Evolutionary conservation across 2,329 filamentous ascomycete species (phyloP), one percentile per base, ranked within the genome.

Genomic region (Venturiaceae sp.): DNA sequence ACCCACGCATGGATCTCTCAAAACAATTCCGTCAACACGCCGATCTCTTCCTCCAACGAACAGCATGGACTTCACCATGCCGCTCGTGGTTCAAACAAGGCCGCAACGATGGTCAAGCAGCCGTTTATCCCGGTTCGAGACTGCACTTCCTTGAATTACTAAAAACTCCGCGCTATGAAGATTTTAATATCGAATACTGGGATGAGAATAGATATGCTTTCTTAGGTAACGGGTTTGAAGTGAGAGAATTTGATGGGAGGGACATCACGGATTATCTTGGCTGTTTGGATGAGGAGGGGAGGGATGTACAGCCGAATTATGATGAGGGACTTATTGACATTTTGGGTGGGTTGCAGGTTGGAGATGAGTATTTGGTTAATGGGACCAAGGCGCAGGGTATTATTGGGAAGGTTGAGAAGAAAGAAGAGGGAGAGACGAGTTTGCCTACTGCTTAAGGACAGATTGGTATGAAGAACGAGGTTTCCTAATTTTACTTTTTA

Each of bases 241-340:
- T 66, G n/a, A 65, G 75, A 55, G 75, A 77, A 65, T 69, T 70
- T 64, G 74, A 77, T 66, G 75, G 74, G n/a, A 68, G 74, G 57
- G 75, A 77, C 65, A 70, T 77, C 23, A 77, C 74, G 39, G 68
- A 74, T 63, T 78, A 78, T 66, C 60, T 77, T 44, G 75, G 74
- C 0, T 63, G 61, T 52, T 58, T 74, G 60, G 68, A 75, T 62
- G 66, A 66, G 8, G 64, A 69, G 26, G 71, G 71, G 3, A 65
- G 62, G 50, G 73, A 75, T 65, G 66, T 68, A 39, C 72, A 76
- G 66, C 73, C 73, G 7, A 66, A 66, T 9, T 76, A 73, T 64
- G 73, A 71, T 37, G 66, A 73, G 53, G 66, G 68, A 16, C 58
- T 76, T 63, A 65, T 73, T 52, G 61, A 72, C 39, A 66, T 67